Base-by-base conservation (phyloP, 2,329 filamentous ascomycete species). In the Fusarium coicis region DNA sequence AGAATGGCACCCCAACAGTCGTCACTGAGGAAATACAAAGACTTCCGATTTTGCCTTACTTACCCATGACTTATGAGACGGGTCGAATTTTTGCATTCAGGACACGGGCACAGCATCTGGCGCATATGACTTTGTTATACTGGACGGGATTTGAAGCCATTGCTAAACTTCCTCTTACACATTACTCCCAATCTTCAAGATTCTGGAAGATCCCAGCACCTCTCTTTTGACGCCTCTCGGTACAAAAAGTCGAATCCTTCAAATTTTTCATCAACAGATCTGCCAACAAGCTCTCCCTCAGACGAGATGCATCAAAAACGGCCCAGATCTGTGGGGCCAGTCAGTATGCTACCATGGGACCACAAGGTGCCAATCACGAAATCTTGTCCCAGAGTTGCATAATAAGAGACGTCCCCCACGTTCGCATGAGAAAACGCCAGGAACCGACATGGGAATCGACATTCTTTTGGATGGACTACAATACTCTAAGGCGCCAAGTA, bases 1-100 rank as follows among this genome's bases (percentile, higher is more conserved):
- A 34, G 76, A 77, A 58, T 77, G 76, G 76, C 65, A 59, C 32
- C 59, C 68, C 52, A 74, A 53, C 57, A 59, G 70, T 40, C 76
- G 76, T 43, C 74, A 72, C 40, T 77, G 47, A 63, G 60, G 14
- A 47, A 42, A 56, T 19, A 28, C 15, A 21, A 26, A 23, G 16
- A 43, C 12, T 39, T 21, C 11, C 44, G 10, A 12, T 30, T 53
- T 37, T 58, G 14, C 19, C 30, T 46, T 63, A 11, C 32, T 53
- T n/a, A 57, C 52, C 68, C 32, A 72, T 64, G 68, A 64, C 42
- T 60, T 60, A 68, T 50, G 65, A 68, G 32, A 68, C 32, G 42
- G 52, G 65, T 54, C 47, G 42, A 44, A 30, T 26, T 53, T 36
- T 49, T 70, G 53, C 66, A 66, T 70, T 60, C 40, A 53, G 66